Percentiles rank a stretch among this genome's conserved stretches.
These are phyloP conservation scores for Andrographis paniculata DNA, from an alignment of 305 asterid genomes.

Conservation along the genomic window DNA sequence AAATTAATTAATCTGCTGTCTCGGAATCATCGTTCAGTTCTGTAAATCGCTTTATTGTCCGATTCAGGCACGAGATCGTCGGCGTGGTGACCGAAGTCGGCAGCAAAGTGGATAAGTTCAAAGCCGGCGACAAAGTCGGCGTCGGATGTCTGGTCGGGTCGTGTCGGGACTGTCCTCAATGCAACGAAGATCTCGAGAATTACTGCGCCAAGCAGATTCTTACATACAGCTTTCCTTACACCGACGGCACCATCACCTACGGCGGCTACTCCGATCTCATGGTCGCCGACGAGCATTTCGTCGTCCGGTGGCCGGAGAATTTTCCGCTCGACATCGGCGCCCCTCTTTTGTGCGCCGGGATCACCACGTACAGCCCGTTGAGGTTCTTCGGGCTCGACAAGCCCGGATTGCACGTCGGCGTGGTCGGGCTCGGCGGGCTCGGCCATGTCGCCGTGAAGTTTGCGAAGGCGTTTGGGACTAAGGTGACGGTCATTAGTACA, in stretches of 20 bases:
- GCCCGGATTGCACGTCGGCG: slow-evolving; percentile 38
- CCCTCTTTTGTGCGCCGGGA: slow-evolving; percentile 55
- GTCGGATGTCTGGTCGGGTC: slow-evolving; percentile 52
- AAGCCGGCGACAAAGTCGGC: slow-evolving; percentile 47
- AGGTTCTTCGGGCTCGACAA: slow-evolving; percentile 42
- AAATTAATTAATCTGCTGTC: background rate
- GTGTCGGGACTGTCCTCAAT: slow-evolving; percentile 36
- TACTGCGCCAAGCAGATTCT: slow-evolving; percentile 30
- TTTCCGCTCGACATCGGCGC: slow-evolving; percentile 39
- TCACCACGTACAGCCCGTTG: slow-evolving; percentile 50
- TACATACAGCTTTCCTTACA: slow-evolving; percentile 18
- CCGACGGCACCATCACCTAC: slow-evolving; percentile 32
- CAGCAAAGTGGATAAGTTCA: slow-evolving; percentile 35
- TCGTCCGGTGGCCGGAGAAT: slow-evolving; percentile 38
- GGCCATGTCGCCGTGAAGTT: slow-evolving; percentile 61
- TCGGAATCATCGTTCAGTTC: background rate
- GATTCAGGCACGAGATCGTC: slow-evolving; percentile 48
- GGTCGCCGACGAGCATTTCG: slow-evolving; percentile 40
- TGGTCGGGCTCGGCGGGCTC: slow-evolving; percentile 57
- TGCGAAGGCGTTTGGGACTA: slow-evolving; percentile 56
- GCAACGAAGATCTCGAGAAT: slow-evolving; percentile 35
- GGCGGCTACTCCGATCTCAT: slow-evolving; percentile 49
- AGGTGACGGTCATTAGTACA: slow-evolving; percentile 48
- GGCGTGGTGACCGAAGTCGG: slow-evolving; percentile 46
- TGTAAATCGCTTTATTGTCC: background rate